These are phyloP conservation scores for Cucumis sativus DNA, from an alignment of 306 rosid genomes.

Conservation along the genomic window DNA sequence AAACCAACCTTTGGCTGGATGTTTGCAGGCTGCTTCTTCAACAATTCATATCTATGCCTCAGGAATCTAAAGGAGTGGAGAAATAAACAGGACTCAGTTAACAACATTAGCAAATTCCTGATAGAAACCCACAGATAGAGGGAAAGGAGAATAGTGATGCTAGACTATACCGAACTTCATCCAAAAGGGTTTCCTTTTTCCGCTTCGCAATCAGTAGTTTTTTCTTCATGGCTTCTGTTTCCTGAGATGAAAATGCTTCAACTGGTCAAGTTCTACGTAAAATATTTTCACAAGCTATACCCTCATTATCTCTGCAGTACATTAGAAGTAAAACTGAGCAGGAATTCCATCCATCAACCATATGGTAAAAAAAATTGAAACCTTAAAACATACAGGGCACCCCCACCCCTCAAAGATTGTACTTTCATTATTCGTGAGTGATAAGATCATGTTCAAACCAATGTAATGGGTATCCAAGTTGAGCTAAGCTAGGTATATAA, in stretches of 20 bases:
- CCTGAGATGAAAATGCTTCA: slow-evolving; percentile 30
- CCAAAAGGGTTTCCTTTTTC: slow-evolving; percentile 39
- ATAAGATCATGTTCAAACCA: not conserved
- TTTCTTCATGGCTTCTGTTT: slow-evolving; percentile 42
- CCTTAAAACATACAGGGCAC: not conserved
- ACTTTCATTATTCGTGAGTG: not conserved
- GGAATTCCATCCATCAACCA: not conserved
- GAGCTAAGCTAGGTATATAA: not conserved
- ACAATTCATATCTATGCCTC: slow-evolving; percentile 46
- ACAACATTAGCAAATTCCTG: not conserved
- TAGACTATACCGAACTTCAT: slow-evolving; percentile 63
- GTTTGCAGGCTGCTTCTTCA: slow-evolving; percentile 32
- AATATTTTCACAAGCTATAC: not conserved
- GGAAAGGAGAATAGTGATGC: not conserved
- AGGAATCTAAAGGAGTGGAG: slow-evolving; percentile 40
- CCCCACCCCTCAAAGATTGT: not conserved
- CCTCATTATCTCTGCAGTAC: not conserved
- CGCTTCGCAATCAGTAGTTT: slow-evolving; percentile 38
- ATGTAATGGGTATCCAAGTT: not conserved
- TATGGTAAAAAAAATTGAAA: not conserved
- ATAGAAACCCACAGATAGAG: not conserved
- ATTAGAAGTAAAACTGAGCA: not conserved
- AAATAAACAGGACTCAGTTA: not conserved
- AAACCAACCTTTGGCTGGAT: slow-evolving; percentile 25
- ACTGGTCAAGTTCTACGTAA: slow-evolving; percentile 9